These are phyloP conservation scores for Inga laurina DNA, from an alignment of 306 rosid species.

Conservation along the genomic window DNA sequence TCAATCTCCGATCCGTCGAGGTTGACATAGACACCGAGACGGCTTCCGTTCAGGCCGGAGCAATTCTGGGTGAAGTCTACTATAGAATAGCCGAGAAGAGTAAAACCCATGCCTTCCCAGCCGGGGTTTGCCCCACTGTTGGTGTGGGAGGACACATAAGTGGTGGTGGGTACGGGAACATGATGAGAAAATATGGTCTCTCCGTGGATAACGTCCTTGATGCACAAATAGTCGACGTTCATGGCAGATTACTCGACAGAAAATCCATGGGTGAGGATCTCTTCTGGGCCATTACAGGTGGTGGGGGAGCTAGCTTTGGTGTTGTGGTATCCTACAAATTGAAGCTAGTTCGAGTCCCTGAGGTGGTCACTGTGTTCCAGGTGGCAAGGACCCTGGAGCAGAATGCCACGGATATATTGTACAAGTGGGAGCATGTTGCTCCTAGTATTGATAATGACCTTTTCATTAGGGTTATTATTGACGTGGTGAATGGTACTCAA, in stretches of 20 bases:
- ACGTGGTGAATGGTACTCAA: slow-evolving; percentile 37
- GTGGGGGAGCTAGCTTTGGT: slow-evolving; percentile 58
- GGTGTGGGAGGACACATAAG: slow-evolving; percentile 64
- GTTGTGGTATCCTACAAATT: slow-evolving; percentile 52
- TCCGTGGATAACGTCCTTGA: slow-evolving; percentile 54
- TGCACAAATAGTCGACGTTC: slow-evolving; percentile 44
- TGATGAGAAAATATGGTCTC: slow-evolving; percentile 60
- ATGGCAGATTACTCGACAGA: slow-evolving; percentile 52
- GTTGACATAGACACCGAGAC: slow-evolving; percentile 34
- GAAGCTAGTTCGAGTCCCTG: slow-evolving; percentile 49
- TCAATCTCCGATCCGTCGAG: slow-evolving; percentile 49
- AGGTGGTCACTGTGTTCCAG: slow-evolving; percentile 51
- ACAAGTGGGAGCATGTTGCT: slow-evolving; percentile 55
- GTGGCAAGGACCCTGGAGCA: slow-evolving; percentile 44
- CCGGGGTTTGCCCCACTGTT: slow-evolving; percentile 58
- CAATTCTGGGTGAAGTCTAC: slow-evolving; percentile 57
- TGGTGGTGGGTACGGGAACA: slow-evolving; percentile 59
- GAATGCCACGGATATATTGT: slow-evolving; percentile 42
- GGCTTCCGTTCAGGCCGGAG: slow-evolving; percentile 56
- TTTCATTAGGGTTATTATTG: slow-evolving; percentile 55
- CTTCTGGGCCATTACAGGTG: slow-evolving; percentile 63
- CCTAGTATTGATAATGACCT: slow-evolving; percentile 43
- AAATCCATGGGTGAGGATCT: slow-evolving; percentile 59
- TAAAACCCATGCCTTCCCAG: slow-evolving; percentile 49
- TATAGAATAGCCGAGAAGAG: slow-evolving; percentile 50